Conservation (phyloP, 352 stramenopile species). For the Elongisporangium undulatum region DNA sequence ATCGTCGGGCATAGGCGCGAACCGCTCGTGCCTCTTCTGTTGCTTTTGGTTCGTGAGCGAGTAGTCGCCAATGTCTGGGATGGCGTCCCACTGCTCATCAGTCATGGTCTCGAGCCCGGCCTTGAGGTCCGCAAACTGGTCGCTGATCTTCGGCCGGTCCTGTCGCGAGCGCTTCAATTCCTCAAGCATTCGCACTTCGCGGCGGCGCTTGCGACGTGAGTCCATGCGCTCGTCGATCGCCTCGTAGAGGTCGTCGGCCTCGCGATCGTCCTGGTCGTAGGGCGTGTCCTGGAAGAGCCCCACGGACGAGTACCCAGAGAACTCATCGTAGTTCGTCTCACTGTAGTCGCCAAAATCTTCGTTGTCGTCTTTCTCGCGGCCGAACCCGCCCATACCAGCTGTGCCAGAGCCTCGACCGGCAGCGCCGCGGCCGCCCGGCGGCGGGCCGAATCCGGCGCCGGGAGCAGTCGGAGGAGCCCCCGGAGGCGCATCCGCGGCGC, state of each 20-base stretch:
- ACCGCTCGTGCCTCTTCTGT: constrained; percentile 91
- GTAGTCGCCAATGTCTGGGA: constrained; percentile 97
- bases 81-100: constrained; percentile 94
- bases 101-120: constrained; percentile 87
- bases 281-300: constrained; percentile 89
- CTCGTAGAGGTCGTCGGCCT: constrained; percentile 96
- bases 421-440: constrained; percentile 12
- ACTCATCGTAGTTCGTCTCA: constrained; percentile 92
- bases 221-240: constrained; percentile 96
- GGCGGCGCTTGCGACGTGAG: constrained; percentile 80
- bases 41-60: constrained; percentile 89
- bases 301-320: constrained; percentile 80
- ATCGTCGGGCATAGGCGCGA: constrained; percentile 94
- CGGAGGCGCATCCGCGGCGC: constrained; percentile 53
- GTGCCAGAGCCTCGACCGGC: constrained; percentile 74
- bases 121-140: constrained; percentile 98
- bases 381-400: constrained; percentile 77
- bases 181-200: constrained; percentile 80
- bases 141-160: constrained; percentile 92
- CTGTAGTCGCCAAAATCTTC: constrained; percentile 88
- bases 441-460: constrained; percentile 30
- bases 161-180: constrained; percentile 85
- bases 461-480: constrained; percentile 76
- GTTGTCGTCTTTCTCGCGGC: constrained; percentile 81
- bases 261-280: constrained; percentile 96